Conservation (phyloP, 176 grass and related monocot genomes). For the Oryza punctata region DNA sequence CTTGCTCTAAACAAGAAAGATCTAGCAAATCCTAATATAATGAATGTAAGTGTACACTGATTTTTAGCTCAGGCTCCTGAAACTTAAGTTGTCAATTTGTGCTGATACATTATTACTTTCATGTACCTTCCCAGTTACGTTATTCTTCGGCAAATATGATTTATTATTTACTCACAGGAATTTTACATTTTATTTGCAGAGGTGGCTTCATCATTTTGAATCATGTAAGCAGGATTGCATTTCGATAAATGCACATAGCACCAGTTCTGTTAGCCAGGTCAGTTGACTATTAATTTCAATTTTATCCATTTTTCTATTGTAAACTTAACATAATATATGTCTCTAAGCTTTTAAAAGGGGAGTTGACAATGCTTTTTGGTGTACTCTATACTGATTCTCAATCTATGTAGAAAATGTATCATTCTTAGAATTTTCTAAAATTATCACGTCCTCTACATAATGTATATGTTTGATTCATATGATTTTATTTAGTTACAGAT, state of each 20-base stretch:
- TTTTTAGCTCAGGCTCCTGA: slow-evolving; percentile 27
- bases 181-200: slow-evolving; percentile 53
- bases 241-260: slow-evolving; percentile 90
- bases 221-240: slow-evolving; percentile 78
- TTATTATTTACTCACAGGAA: background rate
- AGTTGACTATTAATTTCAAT: slow-evolving; percentile 29
- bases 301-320: slow-evolving; percentile 9
- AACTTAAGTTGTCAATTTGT: background rate
- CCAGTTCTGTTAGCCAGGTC: slow-evolving; percentile 87
- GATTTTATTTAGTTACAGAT: background rate
- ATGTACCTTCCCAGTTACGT: background rate
- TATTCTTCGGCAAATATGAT: background rate
- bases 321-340: slow-evolving; percentile 8
- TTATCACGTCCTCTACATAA: background rate
- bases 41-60: slow-evolving; percentile 58
- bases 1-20: slow-evolving; percentile 98
- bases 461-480: background rate
- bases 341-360: background rate
- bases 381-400: background rate
- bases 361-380: background rate
- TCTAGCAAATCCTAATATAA: slow-evolving; percentile 90
- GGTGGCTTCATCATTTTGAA: slow-evolving; percentile 75
- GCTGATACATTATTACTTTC: background rate
- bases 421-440: background rate
- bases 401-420: background rate